Conservation (phyloP, 345 rosid genomes). For the Euphorbia peplus region DNA sequence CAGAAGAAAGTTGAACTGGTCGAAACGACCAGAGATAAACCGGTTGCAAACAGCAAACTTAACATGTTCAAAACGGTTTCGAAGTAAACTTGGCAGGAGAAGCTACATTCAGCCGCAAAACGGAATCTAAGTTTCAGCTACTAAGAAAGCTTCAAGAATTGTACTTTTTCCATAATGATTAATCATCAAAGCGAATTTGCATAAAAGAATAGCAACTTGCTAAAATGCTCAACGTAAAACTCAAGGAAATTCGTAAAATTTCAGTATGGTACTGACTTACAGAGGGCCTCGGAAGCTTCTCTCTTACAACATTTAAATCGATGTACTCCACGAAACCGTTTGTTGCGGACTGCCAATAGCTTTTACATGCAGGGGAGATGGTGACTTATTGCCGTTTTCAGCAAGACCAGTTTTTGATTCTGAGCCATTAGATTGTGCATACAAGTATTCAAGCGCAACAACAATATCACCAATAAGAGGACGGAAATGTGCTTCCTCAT, state of each 20-base stretch:
- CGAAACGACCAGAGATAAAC: no score
- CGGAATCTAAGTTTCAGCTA: no score
- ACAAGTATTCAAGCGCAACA: slow-evolving; percentile 56
- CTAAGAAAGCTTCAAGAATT: no score
- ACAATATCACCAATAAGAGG: slow-evolving; percentile 81
- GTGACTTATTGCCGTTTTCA: neutral
- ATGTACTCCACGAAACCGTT: neutral
- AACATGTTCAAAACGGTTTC: no score
- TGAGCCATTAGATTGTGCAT: slow-evolving; percentile 6
- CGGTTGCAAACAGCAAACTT: no score
- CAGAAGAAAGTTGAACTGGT: no score
- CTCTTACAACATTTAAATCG: slow-evolving; percentile 2
- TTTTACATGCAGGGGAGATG: slow-evolving; percentile 3
- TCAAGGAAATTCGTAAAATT: neutral
- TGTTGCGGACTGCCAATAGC: neutral
- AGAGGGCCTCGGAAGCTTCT: slow-evolving; percentile 8
- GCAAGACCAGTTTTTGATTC: neutral
- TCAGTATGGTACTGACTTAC: slow-evolving; percentile 10
- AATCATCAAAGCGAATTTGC: no score
- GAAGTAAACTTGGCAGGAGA: no score
- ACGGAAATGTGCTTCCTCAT: slow-evolving; percentile 85
- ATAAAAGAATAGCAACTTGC: neutral
- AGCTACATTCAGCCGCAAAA: no score
- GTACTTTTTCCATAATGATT: no score
- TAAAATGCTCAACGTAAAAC: no score